Evolutionary conservation across 371 early-diverging fungal genomes (phyloP).

Genomic region (Mortierella sp.): DNA sequence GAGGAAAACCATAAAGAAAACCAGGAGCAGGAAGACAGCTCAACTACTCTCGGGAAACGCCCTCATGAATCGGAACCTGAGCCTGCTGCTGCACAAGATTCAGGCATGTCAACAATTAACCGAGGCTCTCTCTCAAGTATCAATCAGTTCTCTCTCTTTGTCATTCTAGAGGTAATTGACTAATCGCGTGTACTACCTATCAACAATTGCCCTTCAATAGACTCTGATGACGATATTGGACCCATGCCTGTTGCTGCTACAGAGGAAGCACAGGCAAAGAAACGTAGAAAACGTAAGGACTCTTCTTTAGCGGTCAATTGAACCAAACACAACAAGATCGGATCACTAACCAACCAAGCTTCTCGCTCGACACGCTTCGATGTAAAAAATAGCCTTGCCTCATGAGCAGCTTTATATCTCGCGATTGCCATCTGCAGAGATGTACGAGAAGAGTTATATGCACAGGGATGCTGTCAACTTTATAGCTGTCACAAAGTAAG

Average conservation of each 20-base stretch:
- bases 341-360: not conserved
- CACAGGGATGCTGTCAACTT: constrained; percentile 90
- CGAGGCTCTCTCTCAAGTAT: no score
- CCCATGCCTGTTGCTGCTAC: constrained; percentile 60
- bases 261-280: constrained; percentile 37
- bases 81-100: constrained; percentile 28
- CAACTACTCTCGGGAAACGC: constrained; percentile 39
- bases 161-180: not conserved
- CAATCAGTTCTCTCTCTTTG: not conserved
- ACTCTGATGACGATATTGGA: constrained; percentile 64
- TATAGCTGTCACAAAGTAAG: constrained; percentile 79
- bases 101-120: constrained; percentile 28
- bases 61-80: constrained; percentile 27
- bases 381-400: constrained; percentile 59
- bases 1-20: constrained; percentile 30
- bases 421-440: constrained; percentile 83
- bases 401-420: constrained; percentile 86
- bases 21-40: constrained; percentile 1
- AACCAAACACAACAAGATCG: not conserved
- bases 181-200: not conserved
- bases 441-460: constrained; percentile 96
- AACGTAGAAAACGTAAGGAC: constrained; percentile 47
- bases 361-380: not conserved
- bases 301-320: not conserved
- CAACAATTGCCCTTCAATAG: constrained; percentile 10